A percentile compares a stretch with the other conserved stretches of the same genome.
Conservation (phyloP, 1,284 basidiomycete genomes). For the Ustilago tritici region DNA sequence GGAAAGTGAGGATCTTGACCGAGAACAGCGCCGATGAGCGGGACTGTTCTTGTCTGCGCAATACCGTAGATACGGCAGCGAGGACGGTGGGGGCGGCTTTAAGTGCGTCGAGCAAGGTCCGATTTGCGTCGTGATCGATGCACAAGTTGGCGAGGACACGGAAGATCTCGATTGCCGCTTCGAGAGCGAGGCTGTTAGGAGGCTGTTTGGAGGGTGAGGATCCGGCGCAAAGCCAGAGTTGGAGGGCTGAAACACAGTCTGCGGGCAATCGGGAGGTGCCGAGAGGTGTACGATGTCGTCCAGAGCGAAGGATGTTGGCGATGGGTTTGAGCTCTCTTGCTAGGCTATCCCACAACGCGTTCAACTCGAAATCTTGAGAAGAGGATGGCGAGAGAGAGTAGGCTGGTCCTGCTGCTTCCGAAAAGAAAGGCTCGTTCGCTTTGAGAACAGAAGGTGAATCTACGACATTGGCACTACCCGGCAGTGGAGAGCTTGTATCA, state of each 20-base stretch:
- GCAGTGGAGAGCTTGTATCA: conserved; percentile 6
- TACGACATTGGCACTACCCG: conserved; percentile 23
- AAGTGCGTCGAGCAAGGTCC: conserved; percentile 24
- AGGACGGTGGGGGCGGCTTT: conserved; percentile 76
- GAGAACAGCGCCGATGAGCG: conserved; percentile 48
- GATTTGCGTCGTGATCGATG: conserved; percentile 59
- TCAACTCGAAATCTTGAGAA: conserved; percentile 43
- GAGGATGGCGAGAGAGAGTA: conserved; percentile 36
- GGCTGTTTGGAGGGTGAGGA: conserved; percentile 21
- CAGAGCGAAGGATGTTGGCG: conserved; percentile 48
- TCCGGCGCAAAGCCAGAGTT: conserved; percentile 38
- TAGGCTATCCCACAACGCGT: conserved; percentile 44
- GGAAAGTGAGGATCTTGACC: conserved; percentile 74
- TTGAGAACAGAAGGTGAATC: conserved; percentile 36
- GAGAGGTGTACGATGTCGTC: conserved; percentile 40
- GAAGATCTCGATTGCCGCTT: conserved; percentile 55
- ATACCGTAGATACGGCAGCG: conserved; percentile 80
- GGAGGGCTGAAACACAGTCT: conserved; percentile 40
- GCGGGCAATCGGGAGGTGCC: conserved; percentile 32
- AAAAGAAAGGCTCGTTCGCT: conserved; percentile 37
- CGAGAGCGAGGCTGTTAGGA: conserved; percentile 19
- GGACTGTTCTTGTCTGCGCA: conserved; percentile 76
- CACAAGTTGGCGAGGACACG: conserved; percentile 61
- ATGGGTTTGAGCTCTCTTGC: conserved; percentile 51
- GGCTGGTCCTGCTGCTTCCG: conserved; percentile 6